Conservation (phyloP, 1,284 basidiomycete species). For the Sporisorium scitamineum region DNA sequence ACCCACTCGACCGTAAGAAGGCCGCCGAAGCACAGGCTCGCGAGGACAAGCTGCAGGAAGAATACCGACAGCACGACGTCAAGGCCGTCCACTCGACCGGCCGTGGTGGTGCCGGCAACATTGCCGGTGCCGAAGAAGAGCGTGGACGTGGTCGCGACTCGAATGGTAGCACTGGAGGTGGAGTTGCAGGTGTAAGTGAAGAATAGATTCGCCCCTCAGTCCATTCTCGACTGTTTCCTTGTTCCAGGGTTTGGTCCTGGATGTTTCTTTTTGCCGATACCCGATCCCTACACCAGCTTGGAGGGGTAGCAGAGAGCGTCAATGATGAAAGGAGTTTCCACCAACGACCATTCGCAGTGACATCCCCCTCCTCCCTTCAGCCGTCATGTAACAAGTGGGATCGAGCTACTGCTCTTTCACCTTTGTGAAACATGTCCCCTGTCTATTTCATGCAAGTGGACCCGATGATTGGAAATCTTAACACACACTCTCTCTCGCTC, state of each 20-base stretch:
- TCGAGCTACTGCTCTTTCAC: neutral
- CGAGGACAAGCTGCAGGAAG: constrained; percentile 69
- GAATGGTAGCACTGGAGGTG: constrained; percentile 20
- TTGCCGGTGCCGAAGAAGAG: constrained; percentile 64
- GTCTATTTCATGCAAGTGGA: neutral
- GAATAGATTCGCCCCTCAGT: neutral
- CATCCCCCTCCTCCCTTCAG: neutral
- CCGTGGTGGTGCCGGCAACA: constrained; percentile 78
- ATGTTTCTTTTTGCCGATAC: constrained; percentile 4
- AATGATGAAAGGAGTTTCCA: neutral
- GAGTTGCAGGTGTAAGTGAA: constrained; percentile 48
- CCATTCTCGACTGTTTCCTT: neutral
- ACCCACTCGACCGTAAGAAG: constrained; percentile 70
- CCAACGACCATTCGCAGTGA: neutral
- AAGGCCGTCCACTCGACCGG: constrained; percentile 75
- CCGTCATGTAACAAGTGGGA: constrained; percentile 11
- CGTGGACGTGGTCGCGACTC: constrained; percentile 48
- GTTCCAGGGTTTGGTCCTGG: neutral
- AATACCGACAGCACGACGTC: constrained; percentile 64
- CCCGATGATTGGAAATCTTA: constrained; percentile 11
- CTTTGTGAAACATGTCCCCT: constrained; percentile 1
- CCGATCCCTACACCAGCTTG: neutral
- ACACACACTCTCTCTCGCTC: neutral
- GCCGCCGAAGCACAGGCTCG: constrained; percentile 48
- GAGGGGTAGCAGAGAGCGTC: neutral